Conservation (phyloP, 2,329 filamentous ascomycete species). For the Chaetomium sp. region DNA sequence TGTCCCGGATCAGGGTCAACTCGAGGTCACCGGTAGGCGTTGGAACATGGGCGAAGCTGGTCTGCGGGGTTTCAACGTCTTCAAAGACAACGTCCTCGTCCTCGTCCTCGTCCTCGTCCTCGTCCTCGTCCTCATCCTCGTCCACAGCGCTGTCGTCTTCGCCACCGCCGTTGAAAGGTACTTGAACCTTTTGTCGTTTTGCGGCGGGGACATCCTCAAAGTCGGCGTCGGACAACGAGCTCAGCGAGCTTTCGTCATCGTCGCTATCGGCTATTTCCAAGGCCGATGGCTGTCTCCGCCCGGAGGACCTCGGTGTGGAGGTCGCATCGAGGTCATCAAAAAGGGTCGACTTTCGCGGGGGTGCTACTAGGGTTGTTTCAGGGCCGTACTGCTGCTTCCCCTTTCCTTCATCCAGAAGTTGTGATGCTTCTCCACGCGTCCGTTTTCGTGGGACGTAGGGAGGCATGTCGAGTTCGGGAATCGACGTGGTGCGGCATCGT, state of each 20-base stretch:
- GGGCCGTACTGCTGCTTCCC: slow-evolving; percentile 21
- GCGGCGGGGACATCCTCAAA: slow-evolving; percentile 44
- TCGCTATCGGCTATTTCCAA: slow-evolving; percentile 39
- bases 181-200: slow-evolving; percentile 16
- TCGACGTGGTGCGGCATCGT: not conserved
- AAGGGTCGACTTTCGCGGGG: slow-evolving; percentile 48
- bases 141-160: not conserved
- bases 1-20: slow-evolving; percentile 58
- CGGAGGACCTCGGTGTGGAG: slow-evolving; percentile 36
- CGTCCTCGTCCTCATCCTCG: slow-evolving; percentile 28
- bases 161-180: not conserved
- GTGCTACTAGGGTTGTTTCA: slow-evolving; percentile 23
- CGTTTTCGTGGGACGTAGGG: slow-evolving; percentile 63
- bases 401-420: slow-evolving; percentile 29
- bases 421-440: slow-evolving; percentile 41
- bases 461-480: slow-evolving; percentile 47
- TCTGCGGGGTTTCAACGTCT: slow-evolving; percentile 41
- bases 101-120: slow-evolving; percentile 43
- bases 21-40: slow-evolving; percentile 62
- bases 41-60: slow-evolving; percentile 37
- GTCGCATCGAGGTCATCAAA: slow-evolving; percentile 55
- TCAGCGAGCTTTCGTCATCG: slow-evolving; percentile 39
- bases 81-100: slow-evolving; percentile 61
- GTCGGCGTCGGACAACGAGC: slow-evolving; percentile 50
- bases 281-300: slow-evolving; percentile 36